A percentile compares a stretch with the other conserved stretches of the same genome.
Evolutionary conservation across 148 eudicot genomes (phyloP).

Genomic region (Arbutus unedo): DNA sequence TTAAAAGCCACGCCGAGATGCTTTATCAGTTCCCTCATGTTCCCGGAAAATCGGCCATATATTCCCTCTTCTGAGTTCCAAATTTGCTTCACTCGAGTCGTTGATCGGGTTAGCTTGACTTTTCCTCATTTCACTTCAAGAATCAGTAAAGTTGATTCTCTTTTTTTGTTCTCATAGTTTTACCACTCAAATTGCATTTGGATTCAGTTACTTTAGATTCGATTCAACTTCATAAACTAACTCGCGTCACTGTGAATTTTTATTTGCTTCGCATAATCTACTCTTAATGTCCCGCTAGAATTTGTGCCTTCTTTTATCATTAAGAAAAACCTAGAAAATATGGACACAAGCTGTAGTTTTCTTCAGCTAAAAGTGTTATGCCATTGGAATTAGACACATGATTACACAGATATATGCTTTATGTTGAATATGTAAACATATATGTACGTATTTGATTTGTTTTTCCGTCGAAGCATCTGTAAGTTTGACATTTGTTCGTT

Average conservation of each 20-base stretch:
- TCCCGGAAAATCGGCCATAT: constrained; percentile 36
- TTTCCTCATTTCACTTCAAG: constrained; percentile 3
- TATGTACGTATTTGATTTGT: neutral
- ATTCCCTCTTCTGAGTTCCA: constrained; percentile 20
- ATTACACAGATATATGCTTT: neutral
- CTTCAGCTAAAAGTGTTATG: neutral
- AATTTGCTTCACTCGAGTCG: constrained; percentile 9
- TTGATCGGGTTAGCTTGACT: constrained; percentile 30
- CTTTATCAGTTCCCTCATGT: constrained; percentile 8
- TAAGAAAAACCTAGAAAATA: neutral
- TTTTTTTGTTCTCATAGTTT: neutral
- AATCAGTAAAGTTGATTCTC: neutral
- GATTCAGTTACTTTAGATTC: neutral
- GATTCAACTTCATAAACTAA: neutral
- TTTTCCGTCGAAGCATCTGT: neutral
- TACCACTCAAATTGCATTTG: neutral
- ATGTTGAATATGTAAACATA: neutral
- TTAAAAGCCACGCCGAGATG: constrained; percentile 8
- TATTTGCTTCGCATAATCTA: neutral
- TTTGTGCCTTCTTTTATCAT: neutral
- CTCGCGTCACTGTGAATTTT: neutral
- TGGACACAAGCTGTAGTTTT: neutral
- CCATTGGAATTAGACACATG: neutral
- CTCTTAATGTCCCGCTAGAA: neutral
- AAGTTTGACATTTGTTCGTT: neutral